These are phyloP conservation scores for Pythium dissotocum DNA, from an alignment of 352 stramenopile genomes.

Conservation along the genomic window DNA sequence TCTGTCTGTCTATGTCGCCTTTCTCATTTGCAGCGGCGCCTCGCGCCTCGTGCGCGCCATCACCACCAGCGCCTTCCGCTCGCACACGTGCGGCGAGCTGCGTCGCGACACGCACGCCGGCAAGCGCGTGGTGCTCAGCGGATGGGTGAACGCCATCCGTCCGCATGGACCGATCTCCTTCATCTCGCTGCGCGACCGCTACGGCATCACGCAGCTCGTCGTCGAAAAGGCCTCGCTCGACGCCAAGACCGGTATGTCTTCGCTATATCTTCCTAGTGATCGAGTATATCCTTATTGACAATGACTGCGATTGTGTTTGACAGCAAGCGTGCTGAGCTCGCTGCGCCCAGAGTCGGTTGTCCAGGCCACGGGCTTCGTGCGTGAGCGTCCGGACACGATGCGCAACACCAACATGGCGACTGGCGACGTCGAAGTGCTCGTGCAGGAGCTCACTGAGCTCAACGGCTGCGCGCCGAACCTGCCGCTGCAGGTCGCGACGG, in stretches of 20 bases:
- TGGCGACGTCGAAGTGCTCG: slow-evolving; percentile 70
- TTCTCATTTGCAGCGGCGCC: slow-evolving; percentile 6
- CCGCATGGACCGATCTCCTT: slow-evolving; percentile 82
- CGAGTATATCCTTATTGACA: too few species aligned
- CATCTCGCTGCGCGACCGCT: slow-evolving; percentile 76
- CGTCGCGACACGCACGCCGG: slow-evolving; percentile 43
- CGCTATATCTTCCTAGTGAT: too few species aligned
- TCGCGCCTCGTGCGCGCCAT: slow-evolving; percentile 14
- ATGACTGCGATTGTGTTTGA: neutral
- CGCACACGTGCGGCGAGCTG: slow-evolving; percentile 78
- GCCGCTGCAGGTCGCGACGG: slow-evolving; percentile 63
- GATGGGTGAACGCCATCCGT: slow-evolving; percentile 80
- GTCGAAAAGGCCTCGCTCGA: slow-evolving; percentile 64
- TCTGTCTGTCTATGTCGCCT: too few species aligned
- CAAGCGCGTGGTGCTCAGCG: slow-evolving; percentile 65
- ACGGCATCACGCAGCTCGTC: slow-evolving; percentile 81
- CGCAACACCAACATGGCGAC: slow-evolving; percentile 72
- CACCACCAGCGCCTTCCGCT: slow-evolving; percentile 49
- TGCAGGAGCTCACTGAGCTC: slow-evolving; percentile 59
- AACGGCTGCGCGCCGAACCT: slow-evolving; percentile 55
- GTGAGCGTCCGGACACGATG: slow-evolving; percentile 58
- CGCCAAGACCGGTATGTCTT: slow-evolving; percentile 34
- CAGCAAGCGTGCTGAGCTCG: slow-evolving; percentile 46
- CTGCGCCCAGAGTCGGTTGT: slow-evolving; percentile 74
- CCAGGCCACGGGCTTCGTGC: slow-evolving; percentile 64